Evolutionary conservation across 331 rosid species (phyloP).

Genomic region (Spiraea crenata): DNA sequence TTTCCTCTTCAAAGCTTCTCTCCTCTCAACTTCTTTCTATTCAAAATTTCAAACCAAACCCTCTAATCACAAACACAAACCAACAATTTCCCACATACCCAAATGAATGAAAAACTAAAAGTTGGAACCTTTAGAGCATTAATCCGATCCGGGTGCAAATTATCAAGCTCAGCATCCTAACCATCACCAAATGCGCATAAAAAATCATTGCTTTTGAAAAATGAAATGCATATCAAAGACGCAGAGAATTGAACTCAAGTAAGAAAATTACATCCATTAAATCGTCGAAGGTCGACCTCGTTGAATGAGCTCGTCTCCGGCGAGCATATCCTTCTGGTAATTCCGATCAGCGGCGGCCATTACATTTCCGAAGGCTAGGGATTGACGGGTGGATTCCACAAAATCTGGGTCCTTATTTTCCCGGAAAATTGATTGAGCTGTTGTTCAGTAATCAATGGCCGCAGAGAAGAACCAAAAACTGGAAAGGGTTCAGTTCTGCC

Average conservation of each 20-base stretch:
- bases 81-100: not conserved
- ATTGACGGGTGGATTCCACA: slow-evolving; percentile 4
- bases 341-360: slow-evolving; percentile 8
- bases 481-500: too few relatives aligned
- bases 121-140: slow-evolving; percentile 73
- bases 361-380: slow-evolving; percentile 8
- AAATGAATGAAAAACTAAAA: slow-evolving; percentile 4
- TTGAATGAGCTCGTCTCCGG: slow-evolving; percentile 63
- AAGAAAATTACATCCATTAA: slow-evolving; percentile 79
- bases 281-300: slow-evolving; percentile 82
- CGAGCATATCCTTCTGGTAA: slow-evolving; percentile 26
- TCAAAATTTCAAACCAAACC: slow-evolving; percentile 19
- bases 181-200: slow-evolving; percentile 26
- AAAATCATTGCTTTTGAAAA: slow-evolving; percentile 10
- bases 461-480: too few relatives aligned
- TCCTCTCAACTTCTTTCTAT: slow-evolving; percentile 91
- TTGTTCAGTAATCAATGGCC: too few relatives aligned
- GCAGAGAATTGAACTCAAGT: not conserved
- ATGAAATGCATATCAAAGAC: not conserved
- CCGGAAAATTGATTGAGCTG: too few relatives aligned
- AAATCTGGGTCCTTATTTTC: not conserved
- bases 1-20: slow-evolving; percentile 78
- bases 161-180: slow-evolving; percentile 96
- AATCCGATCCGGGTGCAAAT: slow-evolving; percentile 87
- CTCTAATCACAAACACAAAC: slow-evolving; percentile 12